A percentile compares a stretch with the other conserved stretches of the same genome.
These are phyloP conservation scores for Cronartium ribicola DNA, from an alignment of 1,284 basidiomycete genomes.

Conservation along the genomic window DNA sequence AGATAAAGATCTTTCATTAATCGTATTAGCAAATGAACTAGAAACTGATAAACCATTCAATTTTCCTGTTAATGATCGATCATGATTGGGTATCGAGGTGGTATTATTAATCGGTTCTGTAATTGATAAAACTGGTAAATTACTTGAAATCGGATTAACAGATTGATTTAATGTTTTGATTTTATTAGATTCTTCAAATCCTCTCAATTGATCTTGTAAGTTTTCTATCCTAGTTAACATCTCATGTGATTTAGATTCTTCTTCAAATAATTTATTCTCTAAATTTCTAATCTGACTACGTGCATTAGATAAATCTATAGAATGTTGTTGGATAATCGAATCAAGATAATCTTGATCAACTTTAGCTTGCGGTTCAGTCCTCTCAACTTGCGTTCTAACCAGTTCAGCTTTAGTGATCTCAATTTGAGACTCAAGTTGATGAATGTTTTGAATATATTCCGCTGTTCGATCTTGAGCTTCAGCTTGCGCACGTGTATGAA, in stretches of 20 bases:
- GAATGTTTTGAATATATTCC: neutral
- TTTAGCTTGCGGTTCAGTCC: slow-evolving; percentile 7
- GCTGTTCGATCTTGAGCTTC: slow-evolving; percentile 6
- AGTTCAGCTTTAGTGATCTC: neutral
- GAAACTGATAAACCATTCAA: slow-evolving; percentile 1
- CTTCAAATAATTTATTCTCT: slow-evolving; percentile 38
- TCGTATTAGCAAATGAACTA: slow-evolving; percentile 22
- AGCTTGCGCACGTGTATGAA: neutral
- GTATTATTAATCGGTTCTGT: neutral
- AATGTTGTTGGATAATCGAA: slow-evolving; percentile 40
- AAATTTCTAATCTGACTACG: slow-evolving; percentile 37
- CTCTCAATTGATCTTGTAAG: slow-evolving; percentile 37
- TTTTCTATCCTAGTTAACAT: slow-evolving; percentile 39
- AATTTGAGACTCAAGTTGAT: neutral
- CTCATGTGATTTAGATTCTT: slow-evolving; percentile 38
- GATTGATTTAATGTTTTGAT: neutral
- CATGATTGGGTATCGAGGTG: too few relatives aligned
- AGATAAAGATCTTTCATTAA: slow-evolving; percentile 34
- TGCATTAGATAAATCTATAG: slow-evolving; percentile 40
- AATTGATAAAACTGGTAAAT: neutral
- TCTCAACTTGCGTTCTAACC: neutral
- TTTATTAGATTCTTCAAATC: slow-evolving; percentile 27
- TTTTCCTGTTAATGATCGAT: neutral
- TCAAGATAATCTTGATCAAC: slow-evolving; percentile 37
- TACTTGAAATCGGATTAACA: neutral